phyloP scores from a whole-genome alignment of 352 stramenopile genomes.

The Pythium scleroteichum region DNA sequence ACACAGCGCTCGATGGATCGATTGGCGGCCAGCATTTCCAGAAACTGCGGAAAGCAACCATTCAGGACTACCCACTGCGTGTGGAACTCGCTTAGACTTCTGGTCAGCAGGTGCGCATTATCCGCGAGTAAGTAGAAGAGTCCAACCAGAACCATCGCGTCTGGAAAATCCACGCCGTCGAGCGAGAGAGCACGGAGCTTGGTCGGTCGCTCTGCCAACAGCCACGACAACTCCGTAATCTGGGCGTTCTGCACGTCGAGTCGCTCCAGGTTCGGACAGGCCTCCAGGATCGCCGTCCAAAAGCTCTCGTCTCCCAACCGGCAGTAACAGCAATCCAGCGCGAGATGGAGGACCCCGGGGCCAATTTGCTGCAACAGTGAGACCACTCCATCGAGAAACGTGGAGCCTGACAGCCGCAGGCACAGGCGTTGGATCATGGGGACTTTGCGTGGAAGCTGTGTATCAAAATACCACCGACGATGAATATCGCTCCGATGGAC shows the following conservation, averaged over 20 bases:
- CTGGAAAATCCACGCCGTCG: background rate
- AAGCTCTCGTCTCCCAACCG: background rate
- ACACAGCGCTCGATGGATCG: background rate
- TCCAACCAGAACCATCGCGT: background rate
- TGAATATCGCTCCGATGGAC: background rate
- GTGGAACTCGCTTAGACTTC: slow-evolving; percentile 11
- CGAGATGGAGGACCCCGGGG: background rate
- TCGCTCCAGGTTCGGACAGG: slow-evolving; percentile 3
- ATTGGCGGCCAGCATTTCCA: slow-evolving; percentile 3
- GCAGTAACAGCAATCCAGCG: background rate
- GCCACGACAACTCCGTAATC: background rate
- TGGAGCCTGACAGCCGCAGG: background rate
- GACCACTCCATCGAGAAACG: background rate
- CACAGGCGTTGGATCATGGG: background rate
- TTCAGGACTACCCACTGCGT: background rate
- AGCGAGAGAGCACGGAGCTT: slow-evolving; percentile 5
- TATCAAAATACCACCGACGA: background rate
- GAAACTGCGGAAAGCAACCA: background rate
- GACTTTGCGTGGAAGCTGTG: background rate
- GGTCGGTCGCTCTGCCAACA: background rate
- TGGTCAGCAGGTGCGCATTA: background rate
- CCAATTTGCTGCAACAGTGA: background rate
- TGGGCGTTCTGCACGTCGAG: background rate
- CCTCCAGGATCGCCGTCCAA: background rate
- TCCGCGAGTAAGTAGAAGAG: background rate